Conservation (phyloP, 2,329 filamentous ascomycete genomes). For the Malbranchea cinnamomea region DNA sequence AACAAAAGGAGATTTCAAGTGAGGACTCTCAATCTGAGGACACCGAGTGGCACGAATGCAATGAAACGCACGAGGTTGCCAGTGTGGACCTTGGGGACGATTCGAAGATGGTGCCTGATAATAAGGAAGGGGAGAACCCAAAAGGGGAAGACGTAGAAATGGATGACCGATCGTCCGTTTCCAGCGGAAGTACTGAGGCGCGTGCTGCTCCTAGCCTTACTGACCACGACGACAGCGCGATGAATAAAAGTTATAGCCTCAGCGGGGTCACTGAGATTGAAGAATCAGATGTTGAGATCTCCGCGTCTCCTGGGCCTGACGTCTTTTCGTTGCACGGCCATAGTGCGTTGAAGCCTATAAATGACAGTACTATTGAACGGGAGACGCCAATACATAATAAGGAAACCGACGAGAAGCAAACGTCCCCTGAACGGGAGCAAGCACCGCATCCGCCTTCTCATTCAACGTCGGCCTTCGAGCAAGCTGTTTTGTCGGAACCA, state of each 20-base stretch:
- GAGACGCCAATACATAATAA: background rate
- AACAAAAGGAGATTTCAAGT: conserved; percentile 1
- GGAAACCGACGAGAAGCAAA: background rate
- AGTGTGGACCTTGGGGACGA: conserved; percentile 25
- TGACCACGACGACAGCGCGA: background rate
- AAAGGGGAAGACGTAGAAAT: conserved; percentile 2
- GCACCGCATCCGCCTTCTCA: conserved; percentile 2
- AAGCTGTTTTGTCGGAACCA: background rate
- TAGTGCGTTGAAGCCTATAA: too few relatives aligned
- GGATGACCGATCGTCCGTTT: background rate
- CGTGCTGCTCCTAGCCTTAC: background rate
- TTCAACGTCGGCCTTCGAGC: conserved; percentile 1
- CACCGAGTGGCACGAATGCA: conserved; percentile 4
- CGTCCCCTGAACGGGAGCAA: conserved; percentile 2
- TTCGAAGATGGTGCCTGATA: conserved; percentile 10
- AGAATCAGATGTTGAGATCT: too few relatives aligned
- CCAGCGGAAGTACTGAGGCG: background rate
- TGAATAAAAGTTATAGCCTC: background rate
- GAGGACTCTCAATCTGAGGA: conserved; percentile 6
- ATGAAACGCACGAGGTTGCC: conserved; percentile 18
- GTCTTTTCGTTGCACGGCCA: too few relatives aligned
- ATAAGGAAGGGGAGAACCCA: background rate
- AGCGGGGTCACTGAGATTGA: background rate
- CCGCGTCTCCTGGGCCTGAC: too few relatives aligned
- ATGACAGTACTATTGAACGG: background rate